Conservation (phyloP, 164 flowering plant genomes). For the Nymphaea colorata region DNA sequence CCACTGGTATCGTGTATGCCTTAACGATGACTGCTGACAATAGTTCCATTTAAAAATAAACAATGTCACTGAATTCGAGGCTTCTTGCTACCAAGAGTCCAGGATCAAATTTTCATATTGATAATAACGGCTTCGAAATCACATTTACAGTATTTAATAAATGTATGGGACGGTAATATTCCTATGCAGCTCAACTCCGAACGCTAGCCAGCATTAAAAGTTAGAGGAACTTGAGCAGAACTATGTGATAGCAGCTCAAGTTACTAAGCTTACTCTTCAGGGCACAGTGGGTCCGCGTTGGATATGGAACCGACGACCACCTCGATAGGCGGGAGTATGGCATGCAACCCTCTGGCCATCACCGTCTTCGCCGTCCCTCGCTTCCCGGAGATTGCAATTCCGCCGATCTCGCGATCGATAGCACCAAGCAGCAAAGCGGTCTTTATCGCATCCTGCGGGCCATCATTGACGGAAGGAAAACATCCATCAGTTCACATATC, state of each 20-base stretch:
- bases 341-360: constrained; percentile 97
- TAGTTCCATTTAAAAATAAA: no score
- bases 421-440: constrained; percentile 94
- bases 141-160: no score
- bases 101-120: no score
- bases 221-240: background rate
- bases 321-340: constrained; percentile 89
- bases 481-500: background rate
- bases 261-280: constrained; percentile 64
- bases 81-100: no score
- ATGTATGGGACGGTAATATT: no score
- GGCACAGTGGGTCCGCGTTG: constrained; percentile 81
- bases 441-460: constrained; percentile 77
- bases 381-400: constrained; percentile 87
- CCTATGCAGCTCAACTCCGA: no score
- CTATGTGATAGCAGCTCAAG: background rate
- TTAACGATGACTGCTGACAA: no score
- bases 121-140: no score
- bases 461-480: background rate
- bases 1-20: no score
- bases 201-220: no score
- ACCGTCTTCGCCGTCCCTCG: constrained; percentile 97
- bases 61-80: no score
- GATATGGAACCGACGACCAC: constrained; percentile 75
- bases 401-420: constrained; percentile 86